phyloP scores from a whole-genome alignment of 306 rosid genomes.

The Casuarina cunninghamiana region DNA sequence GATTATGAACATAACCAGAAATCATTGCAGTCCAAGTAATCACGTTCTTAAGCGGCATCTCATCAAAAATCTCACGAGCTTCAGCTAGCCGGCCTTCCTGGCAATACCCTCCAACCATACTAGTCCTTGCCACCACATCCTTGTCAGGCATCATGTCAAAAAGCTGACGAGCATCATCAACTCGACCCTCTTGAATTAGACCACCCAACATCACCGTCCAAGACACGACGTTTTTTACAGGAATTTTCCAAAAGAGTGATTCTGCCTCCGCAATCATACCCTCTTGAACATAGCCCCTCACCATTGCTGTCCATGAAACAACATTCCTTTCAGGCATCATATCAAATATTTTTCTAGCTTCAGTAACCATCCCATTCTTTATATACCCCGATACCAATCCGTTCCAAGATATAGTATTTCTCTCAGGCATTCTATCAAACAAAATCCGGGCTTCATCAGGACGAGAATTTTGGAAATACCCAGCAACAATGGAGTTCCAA shows the following conservation, averaged over 20 bases:
- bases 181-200: conserved; percentile 44
- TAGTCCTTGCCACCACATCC: conserved; percentile 49
- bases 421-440: conserved; percentile 46
- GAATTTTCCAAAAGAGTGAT: conserved; percentile 48
- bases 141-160: conserved; percentile 54
- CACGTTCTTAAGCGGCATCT: conserved; percentile 41
- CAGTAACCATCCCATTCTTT: conserved; percentile 36
- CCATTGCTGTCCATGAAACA: conserved; percentile 62
- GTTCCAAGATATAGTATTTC: conserved; percentile 51
- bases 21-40: conserved; percentile 64
- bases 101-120: conserved; percentile 58
- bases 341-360: conserved; percentile 44
- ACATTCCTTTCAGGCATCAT: conserved; percentile 50
- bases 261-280: conserved; percentile 41
- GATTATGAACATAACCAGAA: conserved; percentile 53
- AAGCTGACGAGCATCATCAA: conserved; percentile 44
- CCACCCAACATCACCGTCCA: conserved; percentile 64
- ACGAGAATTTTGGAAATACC: conserved; percentile 43
- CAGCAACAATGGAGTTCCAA: conserved; percentile 58
- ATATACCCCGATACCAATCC: conserved; percentile 44
- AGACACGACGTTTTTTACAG: conserved; percentile 48
- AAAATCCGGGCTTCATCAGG: conserved; percentile 40
- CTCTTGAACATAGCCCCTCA: conserved; percentile 46
- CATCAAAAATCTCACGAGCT: conserved; percentile 53
- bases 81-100: conserved; percentile 42